phyloP scores from a whole-genome alignment of 805 yeast species.

The Monosporozyma servazzii region DNA sequence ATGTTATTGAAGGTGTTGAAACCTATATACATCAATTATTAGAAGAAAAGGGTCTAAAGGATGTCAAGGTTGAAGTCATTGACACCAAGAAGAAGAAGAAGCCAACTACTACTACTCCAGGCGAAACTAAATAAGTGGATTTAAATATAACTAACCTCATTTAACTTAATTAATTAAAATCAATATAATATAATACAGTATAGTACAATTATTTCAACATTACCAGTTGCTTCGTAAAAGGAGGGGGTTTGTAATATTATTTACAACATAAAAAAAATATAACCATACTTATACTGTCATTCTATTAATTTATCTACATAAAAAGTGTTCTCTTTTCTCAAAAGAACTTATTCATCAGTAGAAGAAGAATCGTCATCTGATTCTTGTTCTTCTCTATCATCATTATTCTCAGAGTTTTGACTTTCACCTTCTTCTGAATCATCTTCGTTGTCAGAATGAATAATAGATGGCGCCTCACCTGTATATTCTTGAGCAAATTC shows the following conservation, averaged over 20 bases:
- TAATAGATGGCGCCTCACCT: slow-evolving; percentile 15
- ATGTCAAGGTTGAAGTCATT: slow-evolving; percentile 80
- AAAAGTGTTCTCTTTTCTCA: not conserved
- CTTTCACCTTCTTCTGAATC: slow-evolving; percentile 6
- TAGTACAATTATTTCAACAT: no score
- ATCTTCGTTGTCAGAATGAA: slow-evolving; percentile 15
- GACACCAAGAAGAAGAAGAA: slow-evolving; percentile 76
- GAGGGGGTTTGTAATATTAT: no score
- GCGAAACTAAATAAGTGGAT: slow-evolving; percentile 1
- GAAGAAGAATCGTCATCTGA: not conserved
- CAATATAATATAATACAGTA: not conserved
- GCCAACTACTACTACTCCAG: slow-evolving; percentile 8
- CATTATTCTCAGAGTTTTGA: slow-evolving; percentile 26
- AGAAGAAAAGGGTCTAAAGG: slow-evolving; percentile 72
- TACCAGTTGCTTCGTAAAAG: no score
- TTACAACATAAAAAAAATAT: not conserved
- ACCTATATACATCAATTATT: slow-evolving; percentile 59
- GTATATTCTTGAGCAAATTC: slow-evolving; percentile 27
- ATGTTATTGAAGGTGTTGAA: slow-evolving; percentile 86
- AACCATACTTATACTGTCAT: not conserved
- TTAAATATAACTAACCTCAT: not conserved
- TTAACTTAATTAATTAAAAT: not conserved
- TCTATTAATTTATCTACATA: not conserved
- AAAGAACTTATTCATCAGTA: not conserved
- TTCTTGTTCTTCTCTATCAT: slow-evolving; percentile 24